These are phyloP conservation scores for Strobilomyces dryophilus DNA, from an alignment of 768 basidiomycete species.

Conservation along the genomic window DNA sequence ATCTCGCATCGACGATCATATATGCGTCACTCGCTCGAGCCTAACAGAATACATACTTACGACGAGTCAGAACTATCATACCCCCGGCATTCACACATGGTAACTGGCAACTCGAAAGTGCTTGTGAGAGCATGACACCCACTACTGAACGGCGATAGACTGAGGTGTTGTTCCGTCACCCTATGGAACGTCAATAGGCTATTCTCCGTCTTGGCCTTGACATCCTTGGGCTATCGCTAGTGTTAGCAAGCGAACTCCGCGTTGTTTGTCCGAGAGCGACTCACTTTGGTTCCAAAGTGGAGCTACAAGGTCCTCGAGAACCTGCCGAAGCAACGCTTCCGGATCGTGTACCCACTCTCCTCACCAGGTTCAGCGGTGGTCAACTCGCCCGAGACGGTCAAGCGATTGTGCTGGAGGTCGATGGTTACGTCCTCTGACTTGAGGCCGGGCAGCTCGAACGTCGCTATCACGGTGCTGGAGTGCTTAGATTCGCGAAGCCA, in stretches of 20 bases:
- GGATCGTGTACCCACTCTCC: background rate
- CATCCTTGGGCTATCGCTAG: background rate
- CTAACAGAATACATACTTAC: too few relatives aligned
- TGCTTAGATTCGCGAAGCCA: background rate
- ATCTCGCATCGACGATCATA: too few relatives aligned
- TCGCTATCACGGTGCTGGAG: background rate
- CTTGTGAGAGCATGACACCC: too few relatives aligned
- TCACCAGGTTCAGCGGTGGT: background rate
- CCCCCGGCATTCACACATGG: too few relatives aligned
- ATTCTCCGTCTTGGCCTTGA: background rate
- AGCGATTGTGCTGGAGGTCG: background rate
- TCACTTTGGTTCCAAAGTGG: conserved; percentile 42
- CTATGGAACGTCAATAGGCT: background rate
- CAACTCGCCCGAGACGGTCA: background rate
- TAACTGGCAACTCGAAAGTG: too few relatives aligned
- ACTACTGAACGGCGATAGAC: background rate
- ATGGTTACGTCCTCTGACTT: background rate
- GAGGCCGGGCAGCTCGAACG: background rate
- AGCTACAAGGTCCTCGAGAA: conserved; percentile 43
- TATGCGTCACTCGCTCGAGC: too few relatives aligned
- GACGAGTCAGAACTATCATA: too few relatives aligned
- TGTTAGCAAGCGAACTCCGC: background rate
- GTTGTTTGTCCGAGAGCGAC: background rate
- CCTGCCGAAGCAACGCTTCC: conserved; percentile 30
- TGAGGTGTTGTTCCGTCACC: background rate